Base-by-base conservation (phyloP, 441 rosid genomes). In the Populus tomentosa region DNA sequence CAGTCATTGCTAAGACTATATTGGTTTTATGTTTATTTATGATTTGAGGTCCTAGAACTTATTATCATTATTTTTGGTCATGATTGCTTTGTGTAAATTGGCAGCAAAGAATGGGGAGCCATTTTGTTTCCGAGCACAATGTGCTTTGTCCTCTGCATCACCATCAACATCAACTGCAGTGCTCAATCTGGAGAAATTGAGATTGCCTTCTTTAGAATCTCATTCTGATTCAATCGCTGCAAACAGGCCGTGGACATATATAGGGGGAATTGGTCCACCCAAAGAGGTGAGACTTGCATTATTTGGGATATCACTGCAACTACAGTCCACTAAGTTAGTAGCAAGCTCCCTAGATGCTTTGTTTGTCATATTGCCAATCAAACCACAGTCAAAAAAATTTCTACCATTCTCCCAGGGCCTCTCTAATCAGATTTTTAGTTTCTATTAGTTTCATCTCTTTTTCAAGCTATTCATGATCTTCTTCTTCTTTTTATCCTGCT, bases 101-200 rank as follows among this genome's bases (percentile, higher is more conserved):
- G 86, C 95, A 95, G 98, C 90, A 67, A 94, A 84, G 77, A 81
- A 53, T 80, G 90, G 82, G 85, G 93, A 90, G 50, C 42, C 84
- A 63, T 68, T 79, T 56, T 85, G 79, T 77, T 87, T 89, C 80
- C 90, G 85, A 32, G 62, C 93, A 61, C 95, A 89, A 80, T 92
- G 97, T 73, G 79, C 87, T 78, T 87, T 95, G 79, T 90, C 97
- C 69, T 84, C 97, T 42, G 68, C 92, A 46, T 82, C 93, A 28
- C 73, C 87, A 38, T 80, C 89, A 50, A 79, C 88, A 63, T 79
- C 88, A 74, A 79, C 92, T 71, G 71, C 93, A 18, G 79, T 85
- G 75, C 87, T 91, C 82, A 95, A 92, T 74, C 83, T 91, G 78
- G 93, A 93, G 77, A 91, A 90, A 88, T 86, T 92, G 78, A 89